Evolutionary conservation across 2,329 filamentous ascomycete genomes (phyloP).

Genomic region (Delphinella strobiligena): DNA sequence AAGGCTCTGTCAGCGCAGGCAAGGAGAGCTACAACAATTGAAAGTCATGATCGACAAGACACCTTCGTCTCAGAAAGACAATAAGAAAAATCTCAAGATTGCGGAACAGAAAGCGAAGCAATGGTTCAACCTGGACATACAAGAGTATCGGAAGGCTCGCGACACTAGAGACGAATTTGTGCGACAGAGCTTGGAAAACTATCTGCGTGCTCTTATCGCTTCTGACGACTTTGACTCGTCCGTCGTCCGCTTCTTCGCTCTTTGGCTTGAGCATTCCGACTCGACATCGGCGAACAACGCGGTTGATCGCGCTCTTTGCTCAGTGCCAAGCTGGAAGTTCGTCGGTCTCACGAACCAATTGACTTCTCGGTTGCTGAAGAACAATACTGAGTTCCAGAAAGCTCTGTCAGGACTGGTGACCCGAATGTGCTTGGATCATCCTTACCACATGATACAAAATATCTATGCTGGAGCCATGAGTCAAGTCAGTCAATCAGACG

Average conservation of each 20-base stretch:
- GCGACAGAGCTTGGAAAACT: conserved; percentile 84
- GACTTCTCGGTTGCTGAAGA: conserved; percentile 75
- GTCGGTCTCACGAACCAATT: conserved; percentile 90
- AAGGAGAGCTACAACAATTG: conserved; percentile 47
- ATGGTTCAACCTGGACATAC: conserved; percentile 83
- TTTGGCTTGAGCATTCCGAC: conserved; percentile 86
- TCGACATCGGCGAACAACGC: conserved; percentile 65
- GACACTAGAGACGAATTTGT: conserved; percentile 70
- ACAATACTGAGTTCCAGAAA: conserved; percentile 58
- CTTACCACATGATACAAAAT: conserved; percentile 94
- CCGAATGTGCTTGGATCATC: conserved; percentile 82
- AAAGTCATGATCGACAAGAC: conserved; percentile 67
- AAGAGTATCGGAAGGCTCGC: conserved; percentile 69
- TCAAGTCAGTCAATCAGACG: conserved; percentile 52
- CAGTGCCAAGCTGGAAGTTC: conserved; percentile 85
- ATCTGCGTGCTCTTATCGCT: conserved; percentile 69
- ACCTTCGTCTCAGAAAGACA: conserved; percentile 43
- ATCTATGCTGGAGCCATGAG: conserved; percentile 69
- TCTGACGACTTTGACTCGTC: conserved; percentile 86
- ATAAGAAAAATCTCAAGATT: conserved; percentile 25
- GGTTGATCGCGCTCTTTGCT: conserved; percentile 55
- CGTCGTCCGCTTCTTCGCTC: conserved; percentile 77
- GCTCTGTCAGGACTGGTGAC: conserved; percentile 63
- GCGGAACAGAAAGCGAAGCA: conserved; percentile 55
- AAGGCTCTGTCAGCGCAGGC: conserved; percentile 44